Base-by-base conservation (phyloP, 768 basidiomycete species). In the Mycena chlorophos region DNA sequence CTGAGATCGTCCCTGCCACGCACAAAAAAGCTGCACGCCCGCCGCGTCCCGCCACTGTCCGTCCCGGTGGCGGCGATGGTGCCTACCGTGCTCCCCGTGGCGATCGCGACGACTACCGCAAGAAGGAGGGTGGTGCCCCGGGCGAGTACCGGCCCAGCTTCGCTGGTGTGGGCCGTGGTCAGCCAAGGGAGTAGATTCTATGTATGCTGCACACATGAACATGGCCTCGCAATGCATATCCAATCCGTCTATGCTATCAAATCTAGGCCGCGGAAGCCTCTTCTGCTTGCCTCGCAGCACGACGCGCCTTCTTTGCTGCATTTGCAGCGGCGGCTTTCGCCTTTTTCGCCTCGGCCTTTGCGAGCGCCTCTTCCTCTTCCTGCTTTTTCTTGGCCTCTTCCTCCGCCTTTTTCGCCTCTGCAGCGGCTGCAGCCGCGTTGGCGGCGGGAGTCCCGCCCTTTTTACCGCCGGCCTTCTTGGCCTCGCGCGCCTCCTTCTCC, bases 11-110 rank as follows among this genome's bases (percentile, higher is more conserved):
- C 51, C 97, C 96, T 56, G 78, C 91, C 54, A 99, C 97, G 58
- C 93, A 96, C 84, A 97, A 97, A 82, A 97, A 95, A 80, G 90
- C 91, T 57, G 89, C 82, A 49, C 93, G 97, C 67, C 84, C 90
- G 25, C 79, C 88, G 43, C 89, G 92, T 62, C 91, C 93, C 30
- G 89, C 94, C 49, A 75, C 80, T 55, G 83, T 84, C 54, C 86
- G 88, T 63, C 78, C 80, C 27, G 86, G 86, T 57, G 85, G 80
- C 63, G 89, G 85, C 56, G 90, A 91, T 45, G 84, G 81, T 64
- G 84, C 89, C 12, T 92, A 95, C 81, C 91, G 93, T 62, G 80
- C 91, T 39, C 92, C 94, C 64, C 91, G 95, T 60, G 85, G 86
- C 40, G 88, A 90, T 72, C 84, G 92, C 65, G 94, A 95, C 26